These are phyloP conservation scores for Hamamelis virginiana DNA, from an alignment of 164 flowering plant species.

Conservation along the genomic window DNA sequence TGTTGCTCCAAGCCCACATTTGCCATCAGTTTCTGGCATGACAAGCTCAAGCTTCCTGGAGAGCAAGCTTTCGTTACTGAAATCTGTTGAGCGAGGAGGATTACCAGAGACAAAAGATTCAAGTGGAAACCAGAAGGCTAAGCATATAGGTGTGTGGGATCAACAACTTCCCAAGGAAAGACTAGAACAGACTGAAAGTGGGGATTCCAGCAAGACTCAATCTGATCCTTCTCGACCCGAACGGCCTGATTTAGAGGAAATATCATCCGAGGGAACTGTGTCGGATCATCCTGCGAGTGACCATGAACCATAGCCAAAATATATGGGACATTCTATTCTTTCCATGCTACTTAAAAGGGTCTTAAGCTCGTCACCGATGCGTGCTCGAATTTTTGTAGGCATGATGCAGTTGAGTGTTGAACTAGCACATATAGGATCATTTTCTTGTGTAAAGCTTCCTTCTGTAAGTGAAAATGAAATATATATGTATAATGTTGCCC, in stretches of 20 bases:
- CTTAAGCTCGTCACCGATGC: conserved; percentile 15
- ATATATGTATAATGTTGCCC: conserved; percentile 30
- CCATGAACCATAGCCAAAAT: conserved; percentile 24
- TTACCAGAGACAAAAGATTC: conserved; percentile 20
- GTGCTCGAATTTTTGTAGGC: conserved; percentile 57
- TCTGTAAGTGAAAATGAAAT: conserved; percentile 35
- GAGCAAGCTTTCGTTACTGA: conserved; percentile 26
- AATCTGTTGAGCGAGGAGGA: conserved; percentile 22
- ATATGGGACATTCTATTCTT: conserved; percentile 15
- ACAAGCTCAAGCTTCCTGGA: conserved; percentile 31
- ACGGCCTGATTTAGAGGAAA: conserved; percentile 34
- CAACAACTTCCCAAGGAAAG: conserved; percentile 17
- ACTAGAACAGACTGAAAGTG: conserved; percentile 32
- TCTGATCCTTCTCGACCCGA: conserved; percentile 36
- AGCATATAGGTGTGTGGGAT: conserved; percentile 14
- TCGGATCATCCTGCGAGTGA: conserved; percentile 50
- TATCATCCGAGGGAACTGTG: conserved; percentile 65
- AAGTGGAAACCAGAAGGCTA: conserved; percentile 23
- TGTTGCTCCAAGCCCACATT: conserved; percentile 49
- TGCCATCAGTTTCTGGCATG: conserved; percentile 21
- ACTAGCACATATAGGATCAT: conserved; percentile 29
- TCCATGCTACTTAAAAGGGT: conserved; percentile 9
- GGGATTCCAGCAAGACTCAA: conserved; percentile 55
- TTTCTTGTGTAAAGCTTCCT: conserved; percentile 42
- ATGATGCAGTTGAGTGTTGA: conserved; percentile 27